Evolutionary conservation across 2,329 filamentous ascomycete species (phyloP).

Genomic region (Fusarium denticulatum): DNA sequence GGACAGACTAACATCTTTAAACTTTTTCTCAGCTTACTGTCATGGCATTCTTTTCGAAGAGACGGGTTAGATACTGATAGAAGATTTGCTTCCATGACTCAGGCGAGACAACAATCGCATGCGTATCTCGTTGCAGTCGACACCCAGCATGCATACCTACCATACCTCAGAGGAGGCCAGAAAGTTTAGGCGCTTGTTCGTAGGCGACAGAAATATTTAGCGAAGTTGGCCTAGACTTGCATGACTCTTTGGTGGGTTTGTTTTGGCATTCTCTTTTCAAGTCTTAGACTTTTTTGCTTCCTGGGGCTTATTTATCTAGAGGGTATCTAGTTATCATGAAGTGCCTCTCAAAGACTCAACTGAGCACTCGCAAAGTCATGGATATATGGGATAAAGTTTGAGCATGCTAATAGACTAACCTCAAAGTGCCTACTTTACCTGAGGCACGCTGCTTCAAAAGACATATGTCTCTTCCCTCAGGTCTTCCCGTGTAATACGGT

Average conservation of each 20-base stretch:
- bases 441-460: background rate
- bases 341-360: background rate
- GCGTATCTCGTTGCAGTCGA: conserved; percentile 12
- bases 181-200: background rate
- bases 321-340: background rate
- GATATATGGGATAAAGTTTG: background rate
- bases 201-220: background rate
- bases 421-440: background rate
- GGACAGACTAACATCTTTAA: background rate
- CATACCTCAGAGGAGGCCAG: background rate
- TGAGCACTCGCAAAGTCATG: background rate
- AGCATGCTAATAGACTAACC: background rate
- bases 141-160: background rate
- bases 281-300: background rate
- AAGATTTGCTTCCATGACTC: conserved; percentile 5
- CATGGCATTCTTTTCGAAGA: background rate
- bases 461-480: background rate
- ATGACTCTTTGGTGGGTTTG: background rate
- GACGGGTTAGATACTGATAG: background rate
- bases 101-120: background rate
- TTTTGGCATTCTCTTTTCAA: background rate
- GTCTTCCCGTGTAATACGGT: background rate
- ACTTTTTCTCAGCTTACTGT: background rate
- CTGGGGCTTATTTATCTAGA: background rate
- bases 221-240: background rate